Evolutionary conservation across 257 asterid species (phyloP).

Genomic region (Solanum medicagineum): DNA sequence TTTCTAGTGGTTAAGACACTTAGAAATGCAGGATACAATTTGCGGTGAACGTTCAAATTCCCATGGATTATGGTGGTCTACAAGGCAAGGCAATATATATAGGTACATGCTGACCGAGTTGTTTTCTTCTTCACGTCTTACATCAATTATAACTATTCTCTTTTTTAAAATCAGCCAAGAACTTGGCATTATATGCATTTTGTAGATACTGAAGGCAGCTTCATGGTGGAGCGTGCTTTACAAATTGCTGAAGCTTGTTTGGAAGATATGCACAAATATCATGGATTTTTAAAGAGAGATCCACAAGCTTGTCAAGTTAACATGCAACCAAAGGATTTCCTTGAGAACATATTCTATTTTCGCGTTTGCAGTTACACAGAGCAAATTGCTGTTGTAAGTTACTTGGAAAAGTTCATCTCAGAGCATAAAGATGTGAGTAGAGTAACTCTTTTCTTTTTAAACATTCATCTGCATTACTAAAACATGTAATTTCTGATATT

Average conservation of each 20-base stretch:
- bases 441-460: neutral
- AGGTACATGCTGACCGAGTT: conserved; percentile 21
- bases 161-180: neutral
- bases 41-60: conserved; percentile 86
- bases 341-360: conserved; percentile 70
- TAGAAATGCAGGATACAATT: conserved; percentile 64
- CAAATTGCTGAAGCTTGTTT: conserved; percentile 91
- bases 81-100: conserved; percentile 92
- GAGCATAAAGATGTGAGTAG: conserved; percentile 83
- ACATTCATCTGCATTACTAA: neutral
- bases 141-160: neutral
- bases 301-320: conserved; percentile 27
- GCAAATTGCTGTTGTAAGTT: conserved; percentile 75
- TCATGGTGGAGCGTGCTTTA: conserved; percentile 84
- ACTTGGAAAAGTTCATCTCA: conserved; percentile 66
- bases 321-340: conserved; percentile 51
- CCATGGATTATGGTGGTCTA: conserved; percentile 75
- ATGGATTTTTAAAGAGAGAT: conserved; percentile 41
- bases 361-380: conserved; percentile 86
- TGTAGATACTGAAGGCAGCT: conserved; percentile 95
- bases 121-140: neutral
- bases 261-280: conserved; percentile 70
- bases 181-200: neutral
- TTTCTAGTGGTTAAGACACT: neutral
- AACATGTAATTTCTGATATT: neutral